Percentiles rank a stretch among this genome's conserved stretches.
phyloP scores from a whole-genome alignment of 768 basidiomycete genomes.

The Phallus indusiatus region DNA sequence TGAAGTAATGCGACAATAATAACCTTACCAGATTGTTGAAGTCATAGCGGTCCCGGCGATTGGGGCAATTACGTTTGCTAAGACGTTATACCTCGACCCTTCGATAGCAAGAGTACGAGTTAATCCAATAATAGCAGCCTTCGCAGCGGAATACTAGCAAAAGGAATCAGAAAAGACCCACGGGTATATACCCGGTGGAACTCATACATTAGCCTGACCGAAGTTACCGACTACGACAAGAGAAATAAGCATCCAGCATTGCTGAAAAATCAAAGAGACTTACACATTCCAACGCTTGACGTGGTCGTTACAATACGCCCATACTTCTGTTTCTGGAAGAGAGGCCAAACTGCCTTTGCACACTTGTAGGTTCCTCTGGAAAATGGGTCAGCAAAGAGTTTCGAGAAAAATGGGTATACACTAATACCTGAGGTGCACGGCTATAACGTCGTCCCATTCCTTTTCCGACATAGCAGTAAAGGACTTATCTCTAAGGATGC shows the following conservation, averaged over 20 bases:
- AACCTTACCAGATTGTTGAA: conserved; percentile 56
- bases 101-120: conserved; percentile 89
- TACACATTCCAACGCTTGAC: conserved; percentile 88
- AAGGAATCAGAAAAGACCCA: conserved; percentile 5
- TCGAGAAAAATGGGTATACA: not conserved
- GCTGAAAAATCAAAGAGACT: conserved; percentile 22
- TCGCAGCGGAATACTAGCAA: conserved; percentile 78
- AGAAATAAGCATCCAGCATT: not conserved
- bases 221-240: conserved; percentile 72
- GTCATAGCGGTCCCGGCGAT: conserved; percentile 91
- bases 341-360: conserved; percentile 90
- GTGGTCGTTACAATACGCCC: conserved; percentile 93
- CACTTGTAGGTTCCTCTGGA: conserved; percentile 85
- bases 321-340: conserved; percentile 94
- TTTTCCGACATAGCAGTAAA: conserved; percentile 82
- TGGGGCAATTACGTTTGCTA: conserved; percentile 82
- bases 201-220: conserved; percentile 77
- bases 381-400: not conserved
- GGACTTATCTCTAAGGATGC: conserved; percentile 88
- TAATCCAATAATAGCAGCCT: conserved; percentile 83
- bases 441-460: conserved; percentile 91
- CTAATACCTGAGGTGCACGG: conserved; percentile 63
- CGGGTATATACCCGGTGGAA: not conserved
- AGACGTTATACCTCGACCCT: conserved; percentile 83
- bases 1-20: not conserved